phyloP scores from a whole-genome alignment of 1,284 basidiomycete genomes.

The Wolfiporia cocos region DNA sequence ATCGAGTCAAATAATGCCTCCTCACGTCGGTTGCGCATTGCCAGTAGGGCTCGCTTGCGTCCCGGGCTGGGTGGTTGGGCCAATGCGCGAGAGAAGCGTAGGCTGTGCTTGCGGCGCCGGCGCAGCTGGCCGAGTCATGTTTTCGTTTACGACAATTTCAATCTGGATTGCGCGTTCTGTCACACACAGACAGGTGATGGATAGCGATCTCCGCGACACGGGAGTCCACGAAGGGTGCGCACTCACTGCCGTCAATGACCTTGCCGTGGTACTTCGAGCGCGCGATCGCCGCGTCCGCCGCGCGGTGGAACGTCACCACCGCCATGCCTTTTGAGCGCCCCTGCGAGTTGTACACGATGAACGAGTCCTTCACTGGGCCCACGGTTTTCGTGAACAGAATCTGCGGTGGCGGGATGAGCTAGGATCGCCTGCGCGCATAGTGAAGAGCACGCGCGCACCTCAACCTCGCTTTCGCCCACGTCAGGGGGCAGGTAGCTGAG shows the following conservation, averaged over 20 bases:
- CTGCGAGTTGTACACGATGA: conserved; percentile 67
- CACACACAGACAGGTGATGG: too few species aligned
- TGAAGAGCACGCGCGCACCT: conserved; percentile 36
- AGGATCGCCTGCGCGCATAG: too few species aligned
- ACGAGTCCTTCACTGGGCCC: conserved; percentile 61
- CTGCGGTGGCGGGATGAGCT: conserved; percentile 18
- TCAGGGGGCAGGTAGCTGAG: conserved; percentile 63
- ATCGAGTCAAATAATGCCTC: too few species aligned
- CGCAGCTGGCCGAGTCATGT: too few species aligned
- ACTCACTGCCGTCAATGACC: conserved; percentile 69
- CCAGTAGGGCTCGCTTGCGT: too few species aligned
- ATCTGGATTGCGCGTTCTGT: conserved; percentile 66
- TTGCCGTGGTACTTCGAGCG: conserved; percentile 65
- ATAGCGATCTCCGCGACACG: not conserved
- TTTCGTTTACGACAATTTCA: conserved; percentile 51
- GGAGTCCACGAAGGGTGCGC: not conserved
- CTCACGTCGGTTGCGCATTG: too few species aligned
- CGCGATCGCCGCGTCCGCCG: conserved; percentile 55
- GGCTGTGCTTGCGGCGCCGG: conserved; percentile 11
- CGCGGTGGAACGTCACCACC: conserved; percentile 54
- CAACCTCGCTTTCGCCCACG: conserved; percentile 61
- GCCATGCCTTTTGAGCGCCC: conserved; percentile 73
- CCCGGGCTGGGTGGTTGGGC: too few species aligned
- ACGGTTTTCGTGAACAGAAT: conserved; percentile 70
- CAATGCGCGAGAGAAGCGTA: conserved; percentile 30